Evolutionary conservation across 108 stramenopile genomes (phyloP), one percentile per base, ranked within the genome.

Genomic region (Cyclotella kingstonii): DNA sequence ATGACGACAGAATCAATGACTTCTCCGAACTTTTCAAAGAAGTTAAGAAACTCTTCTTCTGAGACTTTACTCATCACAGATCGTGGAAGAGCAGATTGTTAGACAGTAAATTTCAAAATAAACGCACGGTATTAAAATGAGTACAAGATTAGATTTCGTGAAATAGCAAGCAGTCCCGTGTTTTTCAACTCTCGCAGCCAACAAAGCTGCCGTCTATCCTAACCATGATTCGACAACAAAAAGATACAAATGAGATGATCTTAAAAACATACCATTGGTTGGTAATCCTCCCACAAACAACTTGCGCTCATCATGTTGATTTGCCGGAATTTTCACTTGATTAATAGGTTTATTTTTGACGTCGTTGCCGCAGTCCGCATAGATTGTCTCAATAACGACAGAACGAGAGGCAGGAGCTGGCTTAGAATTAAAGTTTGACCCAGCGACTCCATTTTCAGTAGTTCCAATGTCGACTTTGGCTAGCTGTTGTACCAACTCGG

Each of bases 1-100:
- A 87, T 87, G 38, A 90, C 89, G 27, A 90, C 72, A 17, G 84
- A 69, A 60, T 90, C 89, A 28, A 82, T 65, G 4, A 90, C 51
- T 27, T 54, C 56, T 7, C 89, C 89, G 54, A 84, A 90, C 70
- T 87, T 75, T 23, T 74, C 64, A 60, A 84, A 89, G 68, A 84
- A 89, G 9, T 40, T 12, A 15, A 76, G 66, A 65, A 89, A 89
- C 23, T 80, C 80, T 25, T 66, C 56, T 10, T 77, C 71, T 9
- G 79, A 83, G 18, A 88, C 87, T 87, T 38, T 22, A n/a, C n/a
- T n/a, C n/a, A 10, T 25, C 7, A 19, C 5, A 26, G 7, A n/a
- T 9, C n/a, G 14, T 27, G 4, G 44, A 11, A 44, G 18, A 21
- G 39, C n/a, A 15, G 40, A 28, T 9, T 34, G 5, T 18, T 4